Base-by-base conservation (phyloP, 164 flowering plant species). In the Umbellularia californica region DNA sequence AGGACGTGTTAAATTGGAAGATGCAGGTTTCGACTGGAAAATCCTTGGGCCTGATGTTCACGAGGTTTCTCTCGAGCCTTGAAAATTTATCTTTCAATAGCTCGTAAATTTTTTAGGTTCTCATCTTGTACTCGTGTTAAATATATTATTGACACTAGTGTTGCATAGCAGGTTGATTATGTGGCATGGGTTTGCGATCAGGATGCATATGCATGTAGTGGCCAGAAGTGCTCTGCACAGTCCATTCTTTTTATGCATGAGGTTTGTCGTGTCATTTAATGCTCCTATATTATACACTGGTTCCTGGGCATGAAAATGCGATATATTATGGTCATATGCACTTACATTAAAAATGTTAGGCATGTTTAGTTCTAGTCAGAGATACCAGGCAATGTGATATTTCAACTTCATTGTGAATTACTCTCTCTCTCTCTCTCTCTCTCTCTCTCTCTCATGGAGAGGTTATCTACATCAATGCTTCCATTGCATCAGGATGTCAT, bases 21-120 rank as follows among this genome's bases (percentile, higher is more conserved):
- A 96, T 85, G 98, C 98, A 15, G 99, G 99, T 74, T 96, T 94
- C 83, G 97, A 96, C 83, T 96, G 98, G 99, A 92, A 94, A 81
- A 83, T 96, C 62, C 85, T 96, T 76, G 98, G 99, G 50, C 99
- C 99, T 73, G 97, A 94, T 89, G 98, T 94, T 78, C 88, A 90
- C 28, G 91, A 94, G 96, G 98, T 94, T 69, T 75, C 28, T 22
- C 24, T 12, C 2, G 41, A 23, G 2, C 15, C 62, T 12, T 77
- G 15, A 47, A 30, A 3, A 12, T 77, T 25, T 6, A 50, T 41
- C 24, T 14, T 58, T 13, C 63, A 11, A 5, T 24, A 22, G 4
- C 20, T 62, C 47, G 9, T 51, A 35, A 9, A 33, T 68, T 71
- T 72, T 27, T 51, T 60, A 60, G 17, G 68, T 66, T 80, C 69